Base-by-base conservation (phyloP, 345 rosid genomes). In the Sonneratia alba region DNA sequence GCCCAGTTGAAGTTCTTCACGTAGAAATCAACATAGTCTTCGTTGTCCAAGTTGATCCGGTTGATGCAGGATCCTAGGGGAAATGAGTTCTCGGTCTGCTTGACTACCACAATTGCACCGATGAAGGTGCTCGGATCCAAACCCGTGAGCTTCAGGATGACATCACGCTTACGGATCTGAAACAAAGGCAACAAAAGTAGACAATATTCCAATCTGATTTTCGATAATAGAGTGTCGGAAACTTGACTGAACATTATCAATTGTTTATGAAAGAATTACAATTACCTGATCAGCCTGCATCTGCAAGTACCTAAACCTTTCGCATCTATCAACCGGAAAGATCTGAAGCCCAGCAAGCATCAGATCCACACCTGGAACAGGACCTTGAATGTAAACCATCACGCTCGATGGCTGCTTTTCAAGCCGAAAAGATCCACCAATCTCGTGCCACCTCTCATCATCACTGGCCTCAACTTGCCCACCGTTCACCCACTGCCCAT, bases 281-380 rank as follows among this genome's bases (percentile, higher is more conserved):
- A 27, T 68, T 83, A 93, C 97, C 96, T 82, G 79, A 70, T 94
- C 97, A 77, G 79, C 70, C 77, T 79, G 89, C 80, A 73, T 81
- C 80, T 79, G 84, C 87, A 94, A 69, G 71, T 87, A 70, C 61
- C 70, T 84, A 70, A 94, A 87, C 71, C 97, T 86, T 18, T 89
- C 79, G 71, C 76, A 77, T 21, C 83, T 79, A 73, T 91, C 87
- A 70, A 91, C 93, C 2, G 95, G 85, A 77, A 94, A 91, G 67
- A 94, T 83, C 83, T 87, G 97, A 69, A 94, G 90, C 61, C 89
- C 94, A 40, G 90, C 85, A 42, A 94, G 83, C 98, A 91, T 89
- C 22, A 89, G 76, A 75, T 89, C 87, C 72, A 89, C 83, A 75
- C 95, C 95, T 12, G 91, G 72, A 77, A 87, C 82, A 22, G 97